Evolutionary conservation across 2,329 filamentous ascomycete genomes (phyloP).

Genomic region (Fusarium succisae): DNA sequence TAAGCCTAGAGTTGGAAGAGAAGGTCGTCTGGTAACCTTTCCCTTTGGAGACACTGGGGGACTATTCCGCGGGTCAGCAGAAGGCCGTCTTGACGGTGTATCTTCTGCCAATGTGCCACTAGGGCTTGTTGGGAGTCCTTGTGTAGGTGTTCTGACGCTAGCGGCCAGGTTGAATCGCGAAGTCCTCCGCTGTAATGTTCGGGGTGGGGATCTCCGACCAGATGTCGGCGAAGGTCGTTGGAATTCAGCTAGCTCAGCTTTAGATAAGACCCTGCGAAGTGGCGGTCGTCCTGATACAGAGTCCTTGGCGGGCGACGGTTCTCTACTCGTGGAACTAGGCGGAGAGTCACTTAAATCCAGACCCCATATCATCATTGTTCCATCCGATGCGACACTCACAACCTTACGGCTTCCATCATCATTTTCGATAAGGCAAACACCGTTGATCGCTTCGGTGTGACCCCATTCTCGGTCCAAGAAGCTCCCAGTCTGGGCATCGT

Average conservation of each 20-base stretch:
- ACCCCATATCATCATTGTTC: conserved; percentile 84
- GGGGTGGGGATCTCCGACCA: conserved; percentile 65
- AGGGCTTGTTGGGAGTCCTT: conserved; percentile 53
- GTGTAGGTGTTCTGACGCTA: conserved; percentile 50
- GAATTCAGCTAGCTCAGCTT: conserved; percentile 86
- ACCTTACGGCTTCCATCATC: conserved; percentile 66
- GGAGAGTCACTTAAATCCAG: conserved; percentile 60
- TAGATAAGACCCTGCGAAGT: conserved; percentile 85
- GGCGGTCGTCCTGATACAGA: conserved; percentile 71
- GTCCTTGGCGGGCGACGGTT: conserved; percentile 65
- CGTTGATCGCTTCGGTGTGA: conserved; percentile 92
- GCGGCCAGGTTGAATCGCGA: conserved; percentile 60
- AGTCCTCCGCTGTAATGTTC: conserved; percentile 62
- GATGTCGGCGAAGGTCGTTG: conserved; percentile 60
- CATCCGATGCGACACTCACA: conserved; percentile 81
- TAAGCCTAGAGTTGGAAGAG: conserved; percentile 60
- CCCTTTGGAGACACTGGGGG: conserved; percentile 61
- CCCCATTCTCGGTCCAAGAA: conserved; percentile 93
- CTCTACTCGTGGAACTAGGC: conserved; percentile 55
- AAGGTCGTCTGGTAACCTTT: conserved; percentile 60
- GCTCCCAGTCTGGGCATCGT: conserved; percentile 78
- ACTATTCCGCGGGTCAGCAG: conserved; percentile 56
- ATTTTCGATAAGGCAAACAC: conserved; percentile 75
- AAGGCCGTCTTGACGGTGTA: conserved; percentile 60
- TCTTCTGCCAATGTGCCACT: conserved; percentile 52